Conservation (phyloP, 768 basidiomycete genomes). For the Rubroboletus satanas region DNA sequence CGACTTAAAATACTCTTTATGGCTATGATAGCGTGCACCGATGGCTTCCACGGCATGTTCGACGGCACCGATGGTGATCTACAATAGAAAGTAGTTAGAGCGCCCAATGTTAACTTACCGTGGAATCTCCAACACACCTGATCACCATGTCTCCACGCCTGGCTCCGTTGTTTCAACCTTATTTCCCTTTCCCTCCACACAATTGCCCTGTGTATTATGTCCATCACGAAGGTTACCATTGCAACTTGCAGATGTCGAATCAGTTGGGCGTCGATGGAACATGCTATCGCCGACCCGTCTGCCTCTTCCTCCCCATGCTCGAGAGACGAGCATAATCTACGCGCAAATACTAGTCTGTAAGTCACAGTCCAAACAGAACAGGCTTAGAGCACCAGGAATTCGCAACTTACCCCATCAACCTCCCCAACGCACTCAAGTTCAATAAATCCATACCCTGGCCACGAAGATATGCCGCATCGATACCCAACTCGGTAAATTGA, state of each 20-base stretch:
- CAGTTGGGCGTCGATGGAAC: constrained; percentile 47
- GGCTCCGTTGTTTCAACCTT: constrained; percentile 53
- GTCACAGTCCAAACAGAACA: not conserved
- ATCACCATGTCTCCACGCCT: constrained; percentile 51
- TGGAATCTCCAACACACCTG: constrained; percentile 32
- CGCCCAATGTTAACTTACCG: not conserved
- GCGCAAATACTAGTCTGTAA: not conserved
- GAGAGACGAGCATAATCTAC: constrained; percentile 31
- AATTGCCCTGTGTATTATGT: constrained; percentile 49
- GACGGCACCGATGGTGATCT: constrained; percentile 46
- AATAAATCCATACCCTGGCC: constrained; percentile 42
- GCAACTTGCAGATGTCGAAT: constrained; percentile 45
- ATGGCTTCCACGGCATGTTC: constrained; percentile 47
- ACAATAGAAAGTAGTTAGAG: constrained; percentile 2
- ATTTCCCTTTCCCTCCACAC: constrained; percentile 57
- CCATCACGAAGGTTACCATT: constrained; percentile 48
- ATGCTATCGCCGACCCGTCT: constrained; percentile 19
- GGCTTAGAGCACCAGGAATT: constrained; percentile 17
- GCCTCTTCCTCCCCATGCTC: constrained; percentile 20
- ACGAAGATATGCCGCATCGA: constrained; percentile 43
- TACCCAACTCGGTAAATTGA: constrained; percentile 40
- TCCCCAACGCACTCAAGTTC: constrained; percentile 34
- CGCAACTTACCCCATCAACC: constrained; percentile 40
- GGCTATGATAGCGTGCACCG: constrained; percentile 37
- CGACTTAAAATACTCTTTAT: constrained; percentile 40